Conservation (phyloP, 2,329 filamentous ascomycete genomes). For the Colletotrichum sp. region DNA sequence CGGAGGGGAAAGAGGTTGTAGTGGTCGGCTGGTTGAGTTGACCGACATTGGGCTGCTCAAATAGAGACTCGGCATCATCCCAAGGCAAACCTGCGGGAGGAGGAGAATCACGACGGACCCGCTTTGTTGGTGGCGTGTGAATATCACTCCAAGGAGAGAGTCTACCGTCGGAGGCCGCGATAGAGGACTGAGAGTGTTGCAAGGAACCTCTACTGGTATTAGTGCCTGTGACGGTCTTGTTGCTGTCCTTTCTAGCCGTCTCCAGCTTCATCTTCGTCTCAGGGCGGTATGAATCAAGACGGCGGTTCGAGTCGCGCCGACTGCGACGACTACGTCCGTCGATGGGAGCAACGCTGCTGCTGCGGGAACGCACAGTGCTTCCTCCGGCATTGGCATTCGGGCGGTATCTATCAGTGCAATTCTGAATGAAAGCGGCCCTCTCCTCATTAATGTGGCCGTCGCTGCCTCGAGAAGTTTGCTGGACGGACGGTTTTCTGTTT, state of each 20-base stretch:
- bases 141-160: conserved; percentile 32
- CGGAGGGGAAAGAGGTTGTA: neutral
- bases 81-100: neutral
- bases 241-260: neutral
- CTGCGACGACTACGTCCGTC: neutral
- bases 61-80: neutral
- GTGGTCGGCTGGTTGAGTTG: neutral
- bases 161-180: conserved; percentile 20
- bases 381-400: neutral
- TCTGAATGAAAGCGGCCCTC: neutral
- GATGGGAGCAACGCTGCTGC: neutral
- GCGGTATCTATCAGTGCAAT: neutral
- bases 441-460: neutral
- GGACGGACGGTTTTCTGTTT: neutral
- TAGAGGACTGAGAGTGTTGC: neutral
- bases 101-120: neutral
- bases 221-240: neutral
- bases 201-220: neutral
- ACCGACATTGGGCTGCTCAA: neutral
- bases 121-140: neutral
- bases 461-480: neutral
- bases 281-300: neutral
- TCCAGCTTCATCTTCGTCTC: neutral
- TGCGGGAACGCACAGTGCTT: neutral
- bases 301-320: neutral